A percentile compares a stretch with the other conserved stretches of the same genome.
phyloP scores from a whole-genome alignment of 352 stramenopile species.

The Detonula confervacea region DNA sequence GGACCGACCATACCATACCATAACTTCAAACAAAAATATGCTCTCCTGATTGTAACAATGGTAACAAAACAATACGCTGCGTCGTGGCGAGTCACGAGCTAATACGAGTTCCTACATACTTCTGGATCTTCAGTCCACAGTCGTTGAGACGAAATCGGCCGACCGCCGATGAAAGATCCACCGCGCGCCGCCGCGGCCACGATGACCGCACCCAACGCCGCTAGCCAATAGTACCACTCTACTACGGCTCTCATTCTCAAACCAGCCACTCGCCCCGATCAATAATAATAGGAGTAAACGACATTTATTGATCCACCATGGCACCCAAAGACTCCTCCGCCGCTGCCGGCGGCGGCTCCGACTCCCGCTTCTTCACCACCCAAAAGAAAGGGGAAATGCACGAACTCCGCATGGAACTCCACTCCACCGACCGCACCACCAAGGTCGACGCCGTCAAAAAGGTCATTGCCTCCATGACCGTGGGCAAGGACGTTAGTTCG shows the following conservation, averaged over 20 bases:
- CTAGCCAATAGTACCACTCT: too few relatives aligned
- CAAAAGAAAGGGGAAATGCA: slow-evolving; percentile 98
- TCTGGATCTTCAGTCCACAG: not conserved
- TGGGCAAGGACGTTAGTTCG: slow-evolving; percentile 98
- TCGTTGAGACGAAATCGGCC: not conserved
- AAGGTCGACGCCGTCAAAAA: slow-evolving; percentile 99
- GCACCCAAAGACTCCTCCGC: slow-evolving; percentile 29
- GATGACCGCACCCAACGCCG: not conserved
- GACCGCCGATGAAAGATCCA: not conserved
- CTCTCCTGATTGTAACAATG: too few relatives aligned
- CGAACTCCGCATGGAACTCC: slow-evolving; percentile 96
- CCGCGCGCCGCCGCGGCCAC: not conserved
- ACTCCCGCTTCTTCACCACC: slow-evolving; percentile 98
- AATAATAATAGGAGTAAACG: too few relatives aligned
- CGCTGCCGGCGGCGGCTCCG: slow-evolving; percentile 92
- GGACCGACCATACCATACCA: too few relatives aligned
- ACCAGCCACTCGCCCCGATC: too few relatives aligned
- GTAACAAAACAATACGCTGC: not conserved
- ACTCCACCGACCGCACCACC: slow-evolving; percentile 95
- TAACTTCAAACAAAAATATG: too few relatives aligned
- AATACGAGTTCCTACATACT: not conserved
- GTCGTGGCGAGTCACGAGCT: not conserved
- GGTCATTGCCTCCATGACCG: slow-evolving; percentile 99
- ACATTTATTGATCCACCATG: too few relatives aligned
- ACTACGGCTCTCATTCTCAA: too few relatives aligned